These are phyloP conservation scores for Morella rubra DNA, from an alignment of 306 rosid genomes.

Conservation along the genomic window DNA sequence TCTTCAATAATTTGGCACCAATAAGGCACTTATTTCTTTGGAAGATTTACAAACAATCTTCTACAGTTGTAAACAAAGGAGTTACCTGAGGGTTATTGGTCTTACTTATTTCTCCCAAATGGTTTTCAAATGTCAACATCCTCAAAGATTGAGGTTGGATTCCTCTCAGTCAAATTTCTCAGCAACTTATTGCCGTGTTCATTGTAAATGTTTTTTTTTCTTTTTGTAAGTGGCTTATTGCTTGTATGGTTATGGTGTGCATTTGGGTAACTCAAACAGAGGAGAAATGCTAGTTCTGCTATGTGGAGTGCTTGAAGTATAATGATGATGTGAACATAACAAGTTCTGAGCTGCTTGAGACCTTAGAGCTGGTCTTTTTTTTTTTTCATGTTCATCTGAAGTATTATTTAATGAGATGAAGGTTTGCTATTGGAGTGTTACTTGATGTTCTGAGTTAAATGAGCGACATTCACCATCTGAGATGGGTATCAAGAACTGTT, in stretches of 20 bases:
- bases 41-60: background rate
- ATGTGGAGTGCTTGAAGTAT: background rate
- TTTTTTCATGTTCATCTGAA: background rate
- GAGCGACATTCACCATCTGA: background rate
- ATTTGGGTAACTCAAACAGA: background rate
- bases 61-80: background rate
- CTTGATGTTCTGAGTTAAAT: background rate
- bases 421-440: background rate
- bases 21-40: background rate
- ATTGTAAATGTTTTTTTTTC: background rate
- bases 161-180: background rate
- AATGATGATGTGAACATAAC: background rate
- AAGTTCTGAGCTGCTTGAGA: background rate
- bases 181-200: background rate
- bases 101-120: background rate
- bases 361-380: background rate
- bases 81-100: background rate
- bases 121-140: background rate
- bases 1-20: background rate
- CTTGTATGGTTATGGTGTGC: background rate
- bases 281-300: background rate
- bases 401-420: background rate
- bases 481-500: background rate
- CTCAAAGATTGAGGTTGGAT: background rate
- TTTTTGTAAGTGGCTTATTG: background rate